Base-by-base conservation (phyloP, 495 filamentous ascomycete species). In the Daldinia caldariorum region DNA sequence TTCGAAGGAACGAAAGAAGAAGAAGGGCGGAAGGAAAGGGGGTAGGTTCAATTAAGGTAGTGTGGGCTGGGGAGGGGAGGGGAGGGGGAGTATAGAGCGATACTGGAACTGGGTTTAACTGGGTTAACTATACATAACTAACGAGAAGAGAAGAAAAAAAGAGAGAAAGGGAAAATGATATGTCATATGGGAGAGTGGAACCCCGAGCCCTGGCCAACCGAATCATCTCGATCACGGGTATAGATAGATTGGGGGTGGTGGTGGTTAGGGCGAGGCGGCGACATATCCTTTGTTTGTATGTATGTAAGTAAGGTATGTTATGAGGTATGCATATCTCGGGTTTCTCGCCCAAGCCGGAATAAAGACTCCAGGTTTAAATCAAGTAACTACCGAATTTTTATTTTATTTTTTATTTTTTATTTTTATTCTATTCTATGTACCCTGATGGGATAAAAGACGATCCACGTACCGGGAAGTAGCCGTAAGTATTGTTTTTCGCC, bases 401-500 rank as follows among this genome's bases (percentile, higher is more conserved):
- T 18, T 47, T 38, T 9, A 38, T 9, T 38, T 38, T 38, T 10
- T 38, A n/a, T n/a, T 38, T 8, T 38, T 10, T 38, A 34, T n/a
- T n/a, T n/a, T n/a, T n/a, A n/a, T n/a, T n/a, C n/a, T n/a, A n/a
- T n/a, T n/a, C n/a, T n/a, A n/a, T 34, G 32, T 34, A 35, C 34
- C 34, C 5, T 35, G 6, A 10, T 20, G 49, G 49, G 22, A n/a
- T n/a, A 32, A 43, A 43, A 43, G 39, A 43, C 34, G 34, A 35
- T 35, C 34, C 34, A 35, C 34, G 34, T 35, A 35, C 34, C 18
- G 2, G 6, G 1, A 53, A n/a, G 49, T 53, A 53, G 49, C 26
- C 29, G 49, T 53, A 53, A 53, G 49, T 53, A 53, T 47, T 16
- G 16, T 22, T 47, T 47, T 47, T 47, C 43, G 43, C 43, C 43